Evolutionary conservation across 1,284 basidiomycete species (phyloP).

Genomic region (Cryptococcus hybrid): DNA sequence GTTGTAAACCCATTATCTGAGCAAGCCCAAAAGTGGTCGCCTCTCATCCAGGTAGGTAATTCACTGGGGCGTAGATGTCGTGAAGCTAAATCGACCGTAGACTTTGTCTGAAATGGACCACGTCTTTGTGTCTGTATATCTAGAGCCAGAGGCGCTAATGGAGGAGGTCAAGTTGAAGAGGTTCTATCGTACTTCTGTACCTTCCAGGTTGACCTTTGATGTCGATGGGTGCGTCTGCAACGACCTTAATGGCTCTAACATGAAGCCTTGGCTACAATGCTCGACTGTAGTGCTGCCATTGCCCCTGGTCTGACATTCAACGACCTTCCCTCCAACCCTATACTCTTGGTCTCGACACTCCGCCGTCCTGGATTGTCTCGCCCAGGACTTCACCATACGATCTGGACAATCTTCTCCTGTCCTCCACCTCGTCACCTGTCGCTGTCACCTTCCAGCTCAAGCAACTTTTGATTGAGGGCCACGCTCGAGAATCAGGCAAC

Average conservation of each 20-base stretch:
- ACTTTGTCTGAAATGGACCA: slow-evolving; percentile 50
- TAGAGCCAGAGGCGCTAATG: slow-evolving; percentile 65
- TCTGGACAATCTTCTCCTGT: slow-evolving; percentile 91
- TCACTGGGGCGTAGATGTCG: too few species aligned
- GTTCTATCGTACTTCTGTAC: slow-evolving; percentile 84
- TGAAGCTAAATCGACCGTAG: slow-evolving; percentile 38
- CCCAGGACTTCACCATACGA: slow-evolving; percentile 87
- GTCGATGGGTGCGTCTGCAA: slow-evolving; percentile 66
- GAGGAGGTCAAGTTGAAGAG: slow-evolving; percentile 79
- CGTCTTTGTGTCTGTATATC: slow-evolving; percentile 67
- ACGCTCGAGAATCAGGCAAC: slow-evolving; percentile 70
- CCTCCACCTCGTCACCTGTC: slow-evolving; percentile 55
- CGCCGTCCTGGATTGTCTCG: slow-evolving; percentile 86
- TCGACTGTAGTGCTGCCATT: slow-evolving; percentile 34
- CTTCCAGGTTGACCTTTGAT: slow-evolving; percentile 64
- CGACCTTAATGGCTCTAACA: background rate
- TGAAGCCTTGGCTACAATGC: background rate
- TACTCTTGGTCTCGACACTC: slow-evolving; percentile 87
- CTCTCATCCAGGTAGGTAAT: slow-evolving; percentile 64
- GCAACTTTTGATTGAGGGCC: slow-evolving; percentile 89
- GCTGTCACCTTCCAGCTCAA: slow-evolving; percentile 89
- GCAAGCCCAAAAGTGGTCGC: slow-evolving; percentile 78
- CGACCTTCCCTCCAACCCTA: slow-evolving; percentile 61
- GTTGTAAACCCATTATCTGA: slow-evolving; percentile 84
- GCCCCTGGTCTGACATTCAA: slow-evolving; percentile 50